Base-by-base conservation (phyloP, 2,329 filamentous ascomycete genomes). In the Madurella fahalii region DNA sequence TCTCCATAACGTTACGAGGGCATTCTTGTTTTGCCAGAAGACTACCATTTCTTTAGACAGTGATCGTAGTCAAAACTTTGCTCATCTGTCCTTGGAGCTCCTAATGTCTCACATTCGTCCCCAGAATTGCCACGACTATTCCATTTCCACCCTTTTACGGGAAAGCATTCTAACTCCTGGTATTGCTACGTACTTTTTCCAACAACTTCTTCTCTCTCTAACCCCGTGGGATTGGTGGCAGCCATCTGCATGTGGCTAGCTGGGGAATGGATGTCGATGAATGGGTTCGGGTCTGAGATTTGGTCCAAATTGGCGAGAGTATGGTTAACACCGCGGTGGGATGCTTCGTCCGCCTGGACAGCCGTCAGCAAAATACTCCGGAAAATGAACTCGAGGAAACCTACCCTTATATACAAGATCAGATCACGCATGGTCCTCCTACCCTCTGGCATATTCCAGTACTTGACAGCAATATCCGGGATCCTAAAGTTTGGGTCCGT, bases 261-360 rank as follows among this genome's bases (percentile, higher is more conserved):
- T 5, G 15, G n/a, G 1, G 44, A 30, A 12, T 49, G 16, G 8
- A 84, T 79, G 69, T 85, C 88, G 43, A 89, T 85, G 67, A 93
- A 97, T 1, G 94, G 93, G 66, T 99, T 97, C 2, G 92, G 91
- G 66, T 99, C 94, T 25, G 84, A 78, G 49, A 82, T 83, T 68
- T 94, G 90, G 63, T 95, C 77, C 55, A 97, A 77, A 68, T 97
- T 97, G 42, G 88, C 85, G 25, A 99, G 74, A 0, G 94, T 97
- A 70, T 97, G 94, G 72, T 97, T 96, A 63, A 97, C 93, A 67
- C 96, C 94, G 31, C 93, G 80, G 67, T 95, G 90, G 69, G 89
- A 89, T 9, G 89, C 89, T 71, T 96, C 90, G 66, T 71, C 66
- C 11, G 61, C 61, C 56, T 59, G 34, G 5, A 18, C 8, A 1